Conservation (phyloP, 768 basidiomycete genomes). For the Lentinus brumalis region DNA sequence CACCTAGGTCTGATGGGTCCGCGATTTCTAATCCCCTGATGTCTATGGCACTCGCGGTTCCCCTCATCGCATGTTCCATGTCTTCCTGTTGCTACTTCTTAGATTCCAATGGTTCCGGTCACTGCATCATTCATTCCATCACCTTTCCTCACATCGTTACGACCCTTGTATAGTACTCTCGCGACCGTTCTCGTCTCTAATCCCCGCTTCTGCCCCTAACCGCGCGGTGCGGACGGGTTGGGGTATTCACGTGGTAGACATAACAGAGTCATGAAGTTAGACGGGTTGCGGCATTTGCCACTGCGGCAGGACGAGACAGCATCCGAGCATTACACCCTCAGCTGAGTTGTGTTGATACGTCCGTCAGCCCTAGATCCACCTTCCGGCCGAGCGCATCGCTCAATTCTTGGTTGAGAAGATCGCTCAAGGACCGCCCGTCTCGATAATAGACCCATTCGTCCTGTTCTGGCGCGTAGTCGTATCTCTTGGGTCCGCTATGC, state of each 20-base stretch:
- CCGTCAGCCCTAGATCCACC: conserved; percentile 35
- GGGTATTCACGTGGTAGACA: too few species aligned
- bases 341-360: conserved; percentile 27
- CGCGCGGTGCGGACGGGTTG: too few species aligned
- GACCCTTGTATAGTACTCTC: too few species aligned
- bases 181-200: too few species aligned
- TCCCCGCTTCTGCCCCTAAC: too few species aligned
- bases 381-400: conserved; percentile 38
- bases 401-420: conserved; percentile 74
- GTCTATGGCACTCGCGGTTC: neutral
- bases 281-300: too few species aligned
- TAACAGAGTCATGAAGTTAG: too few species aligned
- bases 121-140: too few species aligned
- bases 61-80: neutral
- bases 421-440: conserved; percentile 59
- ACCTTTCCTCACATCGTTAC: too few species aligned
- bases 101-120: too few species aligned
- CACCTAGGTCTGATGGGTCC: neutral
- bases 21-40: neutral
- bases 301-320: neutral
- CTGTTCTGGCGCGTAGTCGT: conserved; percentile 63
- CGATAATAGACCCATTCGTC: conserved; percentile 79
- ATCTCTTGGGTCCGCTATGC: conserved; percentile 87
- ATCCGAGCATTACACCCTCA: conserved; percentile 3
- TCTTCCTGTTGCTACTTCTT: too few species aligned